Conservation (phyloP, 2,329 filamentous ascomycete species). For the Aspergillus flavus region DNA sequence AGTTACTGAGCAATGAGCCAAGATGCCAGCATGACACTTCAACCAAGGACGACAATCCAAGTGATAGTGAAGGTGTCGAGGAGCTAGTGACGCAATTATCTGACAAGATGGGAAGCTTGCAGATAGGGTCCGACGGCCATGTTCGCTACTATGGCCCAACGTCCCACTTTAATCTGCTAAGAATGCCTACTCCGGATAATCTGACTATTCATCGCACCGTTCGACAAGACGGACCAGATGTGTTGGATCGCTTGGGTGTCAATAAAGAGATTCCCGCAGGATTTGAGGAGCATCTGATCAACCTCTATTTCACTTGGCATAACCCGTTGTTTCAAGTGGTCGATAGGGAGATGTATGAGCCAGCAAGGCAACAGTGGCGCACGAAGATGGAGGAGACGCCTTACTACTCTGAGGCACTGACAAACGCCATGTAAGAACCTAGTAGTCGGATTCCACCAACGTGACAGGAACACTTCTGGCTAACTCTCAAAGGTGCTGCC, state of each 20-base stretch:
- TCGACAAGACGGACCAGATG: background rate
- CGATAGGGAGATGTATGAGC: slow-evolving; percentile 31
- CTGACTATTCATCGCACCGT: background rate
- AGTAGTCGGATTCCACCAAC: fast-evolving
- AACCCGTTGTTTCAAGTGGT: slow-evolving; percentile 41
- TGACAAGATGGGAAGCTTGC: background rate
- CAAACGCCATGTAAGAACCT: slow-evolving; percentile 28
- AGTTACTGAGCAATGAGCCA: background rate
- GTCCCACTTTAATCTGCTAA: background rate
- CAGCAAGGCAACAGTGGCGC: slow-evolving; percentile 19
- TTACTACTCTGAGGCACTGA: slow-evolving; percentile 29
- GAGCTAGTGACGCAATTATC: background rate
- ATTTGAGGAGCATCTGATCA: slow-evolving; percentile 39
- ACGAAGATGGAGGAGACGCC: slow-evolving; percentile 19
- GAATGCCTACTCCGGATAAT: background rate
- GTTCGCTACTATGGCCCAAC: background rate
- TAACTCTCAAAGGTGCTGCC: slow-evolving; percentile 11
- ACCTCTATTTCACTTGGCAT: slow-evolving; percentile 46
- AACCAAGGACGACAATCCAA: background rate
- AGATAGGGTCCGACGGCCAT: background rate
- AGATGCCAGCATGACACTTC: background rate
- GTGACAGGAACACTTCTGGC: background rate
- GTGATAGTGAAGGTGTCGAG: background rate
- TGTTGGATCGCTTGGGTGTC: slow-evolving; percentile 27
- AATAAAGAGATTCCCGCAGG: slow-evolving; percentile 28